Base-by-base conservation (phyloP, 169 alveolate genomes). In the Cryptosporidium tyzzeri region DNA sequence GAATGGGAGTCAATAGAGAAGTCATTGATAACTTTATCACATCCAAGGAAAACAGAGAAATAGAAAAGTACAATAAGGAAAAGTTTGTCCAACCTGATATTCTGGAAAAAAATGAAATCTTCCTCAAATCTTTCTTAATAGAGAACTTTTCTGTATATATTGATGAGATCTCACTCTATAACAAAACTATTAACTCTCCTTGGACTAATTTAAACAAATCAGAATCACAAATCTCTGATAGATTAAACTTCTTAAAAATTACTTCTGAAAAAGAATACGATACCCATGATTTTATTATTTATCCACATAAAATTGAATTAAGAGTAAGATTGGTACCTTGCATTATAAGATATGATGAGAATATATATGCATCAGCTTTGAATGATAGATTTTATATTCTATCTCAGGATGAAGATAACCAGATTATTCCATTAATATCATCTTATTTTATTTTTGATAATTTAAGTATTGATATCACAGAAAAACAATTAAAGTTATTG, bases 251-350 rank as follows among this genome's bases (percentile, higher is more conserved):
- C 55, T 37, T 80, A 48, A 80, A 80, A 18, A 67, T 9, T 9
- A 33, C 41, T 4, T 80, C 89, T 4, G 39, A 5, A 9, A 48
- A 80, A 23, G 75, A 62, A 39, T 23, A 44, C 23, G 33, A 29
- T 16, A 37, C 62, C 33, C 73, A 62, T 29, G 65, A 80, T 50
- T 80, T 33, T 50, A 45, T 80, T 33, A 80, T 80, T 35, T 35
- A 80, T 65, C 89, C 89, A 31, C 75, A 62, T 23, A 80, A 39
- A n/a, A 41, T 80, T 31, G 89, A 80, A 41, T 39, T 80, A 61
- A 80, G 89, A 80, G 50, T 45, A 18, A 80, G 89, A 65, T 50
- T 80, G 68, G 67, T 44, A n/a, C 89, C 89, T 7, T 26, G 44
- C 12, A 62, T 80, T 10, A 35, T 80, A 9, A 80, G 44, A 4